Base-by-base conservation (phyloP, 2,329 filamentous ascomycete genomes). In the Cercospora citrullina region DNA sequence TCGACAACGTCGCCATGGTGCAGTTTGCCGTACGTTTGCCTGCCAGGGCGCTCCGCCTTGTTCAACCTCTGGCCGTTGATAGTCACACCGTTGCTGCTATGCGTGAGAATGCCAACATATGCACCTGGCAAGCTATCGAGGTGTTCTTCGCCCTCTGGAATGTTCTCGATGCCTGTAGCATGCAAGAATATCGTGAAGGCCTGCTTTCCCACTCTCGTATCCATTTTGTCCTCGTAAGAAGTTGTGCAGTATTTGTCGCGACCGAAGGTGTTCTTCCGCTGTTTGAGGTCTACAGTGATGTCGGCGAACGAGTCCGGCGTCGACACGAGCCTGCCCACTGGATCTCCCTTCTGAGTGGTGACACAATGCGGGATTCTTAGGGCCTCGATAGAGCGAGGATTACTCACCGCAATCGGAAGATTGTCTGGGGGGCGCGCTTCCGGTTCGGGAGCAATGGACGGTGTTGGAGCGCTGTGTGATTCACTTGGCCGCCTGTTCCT, bases 161-260 rank as follows among this genome's bases (percentile, higher is more conserved):
- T 82, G 62, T 84, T 83, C 66, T 92, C 90, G 67, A 90, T 89
- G 10, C 87, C 87, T 0, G 89, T 85, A 65, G 87, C 89, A 85
- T 90, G 93, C 31, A 95, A 87, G 36, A 92, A 84, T 42, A 97
- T 82, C 74, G 91, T 90, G 73, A 97, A 88, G 0, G 92, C 93
- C 70, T 90, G 89, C 76, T 94, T 94, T 1, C 94, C 92, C 39
- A 98, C 87, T 16, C 89, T 89, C 2, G 84, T 85, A 72, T 97
- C 92, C 26, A 82, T 80, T 31, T 79, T 81, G 59, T 89, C 82
- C 0, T 85, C 79, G 74, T 93, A 92, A 2, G 89, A 82, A 31
- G 89, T 80, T 0, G 90, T 94, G 73, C 93, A 94, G 21, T 85
- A 83, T 0, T 80, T 82, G 0, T 87, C 87, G 28, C 94, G 88